phyloP scores from a whole-genome alignment of 805 yeast genomes.

The Saccharomycopsis lassenensis region DNA sequence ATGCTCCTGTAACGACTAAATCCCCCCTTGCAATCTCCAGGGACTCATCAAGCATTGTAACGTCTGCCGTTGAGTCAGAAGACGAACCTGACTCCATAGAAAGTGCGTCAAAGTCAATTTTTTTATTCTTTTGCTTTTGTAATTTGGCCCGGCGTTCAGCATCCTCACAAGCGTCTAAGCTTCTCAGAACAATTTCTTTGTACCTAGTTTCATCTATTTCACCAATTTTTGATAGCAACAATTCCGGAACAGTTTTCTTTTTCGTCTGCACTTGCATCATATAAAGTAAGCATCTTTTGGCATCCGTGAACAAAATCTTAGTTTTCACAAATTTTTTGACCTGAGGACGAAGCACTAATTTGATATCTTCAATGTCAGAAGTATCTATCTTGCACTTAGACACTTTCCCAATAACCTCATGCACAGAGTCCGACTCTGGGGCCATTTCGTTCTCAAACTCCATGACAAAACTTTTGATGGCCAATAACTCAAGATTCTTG shows the following conservation, averaged over 20 bases:
- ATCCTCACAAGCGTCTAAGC: too few relatives aligned
- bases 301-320: conserved; percentile 55
- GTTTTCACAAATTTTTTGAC: conserved; percentile 38
- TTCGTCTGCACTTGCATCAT: conserved; percentile 72
- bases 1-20: too few relatives aligned
- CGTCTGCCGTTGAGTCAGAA: too few relatives aligned
- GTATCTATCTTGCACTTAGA: not conserved
- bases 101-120: too few relatives aligned
- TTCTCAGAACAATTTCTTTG: conserved; percentile 47
- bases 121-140: too few relatives aligned
- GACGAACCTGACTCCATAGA: too few relatives aligned
- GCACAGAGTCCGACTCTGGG: conserved; percentile 38
- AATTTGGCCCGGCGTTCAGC: too few relatives aligned
- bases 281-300: conserved; percentile 72
- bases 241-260: conserved; percentile 52
- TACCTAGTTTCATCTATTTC: conserved; percentile 62
- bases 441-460: conserved; percentile 34
- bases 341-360: conserved; percentile 31
- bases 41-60: too few relatives aligned
- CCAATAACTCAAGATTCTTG: conserved; percentile 34
- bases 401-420: conserved; percentile 15
- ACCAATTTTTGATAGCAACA: conserved; percentile 55
- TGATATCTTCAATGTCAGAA: conserved; percentile 23
- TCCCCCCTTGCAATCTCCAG: too few relatives aligned
- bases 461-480: conserved; percentile 31